phyloP scores from a whole-genome alignment of 192 early-diverging fungal genomes.

The Podila clonocystis region DNA sequence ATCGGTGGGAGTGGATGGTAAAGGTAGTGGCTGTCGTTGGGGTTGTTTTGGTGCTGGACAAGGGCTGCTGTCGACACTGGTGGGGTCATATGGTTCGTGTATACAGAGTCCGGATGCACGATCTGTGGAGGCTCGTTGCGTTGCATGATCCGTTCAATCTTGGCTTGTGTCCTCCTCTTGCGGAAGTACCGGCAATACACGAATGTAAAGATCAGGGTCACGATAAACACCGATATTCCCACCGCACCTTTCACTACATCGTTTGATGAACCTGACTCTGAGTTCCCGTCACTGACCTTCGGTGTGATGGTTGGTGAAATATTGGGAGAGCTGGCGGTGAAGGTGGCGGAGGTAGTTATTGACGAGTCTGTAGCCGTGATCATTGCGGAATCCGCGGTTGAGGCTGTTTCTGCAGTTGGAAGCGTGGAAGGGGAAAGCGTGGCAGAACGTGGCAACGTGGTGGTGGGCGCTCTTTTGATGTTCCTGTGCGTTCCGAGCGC shows the following conservation, averaged over 20 bases:
- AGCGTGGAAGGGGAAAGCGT: no score
- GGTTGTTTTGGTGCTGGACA: neutral
- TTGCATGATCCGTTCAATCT: slow-evolving; percentile 1
- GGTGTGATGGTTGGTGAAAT: neutral
- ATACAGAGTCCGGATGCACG: neutral
- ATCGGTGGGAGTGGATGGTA: neutral
- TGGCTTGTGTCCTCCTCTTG: neutral
- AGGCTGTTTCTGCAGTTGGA: no score
- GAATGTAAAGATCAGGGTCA: neutral
- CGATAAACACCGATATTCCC: neutral
- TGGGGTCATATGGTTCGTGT: neutral
- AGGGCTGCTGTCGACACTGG: neutral
- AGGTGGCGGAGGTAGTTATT: no score
- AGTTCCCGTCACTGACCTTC: neutral
- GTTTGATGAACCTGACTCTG: neutral
- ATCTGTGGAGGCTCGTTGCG: neutral
- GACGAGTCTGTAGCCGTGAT: no score
- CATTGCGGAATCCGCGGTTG: no score
- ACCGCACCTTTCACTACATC: neutral
- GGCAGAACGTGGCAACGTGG: no score
- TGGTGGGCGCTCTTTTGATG: no score
- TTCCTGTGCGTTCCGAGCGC: no score
- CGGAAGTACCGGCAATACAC: neutral
- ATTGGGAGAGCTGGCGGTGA: neutral
- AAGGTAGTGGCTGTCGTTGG: neutral